These are phyloP conservation scores for Alternaria sp. DNA, from an alignment of 2,329 filamentous ascomycete species.

Conservation along the genomic window DNA sequence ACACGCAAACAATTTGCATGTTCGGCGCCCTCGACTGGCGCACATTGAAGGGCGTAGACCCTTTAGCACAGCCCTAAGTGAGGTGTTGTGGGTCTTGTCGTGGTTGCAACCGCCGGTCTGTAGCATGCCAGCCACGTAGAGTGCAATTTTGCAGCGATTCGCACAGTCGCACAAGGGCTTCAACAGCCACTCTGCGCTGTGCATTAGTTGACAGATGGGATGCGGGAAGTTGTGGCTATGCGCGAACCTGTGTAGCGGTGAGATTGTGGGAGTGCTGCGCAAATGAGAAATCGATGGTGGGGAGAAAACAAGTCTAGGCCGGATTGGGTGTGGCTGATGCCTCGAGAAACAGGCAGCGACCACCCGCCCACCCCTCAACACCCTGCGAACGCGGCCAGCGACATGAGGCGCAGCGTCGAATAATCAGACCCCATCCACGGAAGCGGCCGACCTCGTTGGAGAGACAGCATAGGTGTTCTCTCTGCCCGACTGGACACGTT, in stretches of 20 bases:
- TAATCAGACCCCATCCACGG: conserved; percentile 6
- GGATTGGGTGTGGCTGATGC: conserved; percentile 23
- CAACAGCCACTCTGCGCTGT: conserved; percentile 20
- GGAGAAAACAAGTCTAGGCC: conserved; percentile 12
- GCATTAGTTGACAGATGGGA: conserved; percentile 12
- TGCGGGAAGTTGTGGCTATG: conserved; percentile 31
- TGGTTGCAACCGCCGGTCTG: conserved; percentile 15
- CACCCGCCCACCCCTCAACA: conserved; percentile 13
- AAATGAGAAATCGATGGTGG: conserved; percentile 18
- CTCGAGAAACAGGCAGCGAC: conserved; percentile 26
- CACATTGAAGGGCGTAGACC: conserved; percentile 15
- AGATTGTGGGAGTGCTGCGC: conserved; percentile 27
- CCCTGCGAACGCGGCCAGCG: conserved; percentile 24
- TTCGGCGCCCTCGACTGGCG: conserved; percentile 11
- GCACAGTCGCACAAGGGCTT: conserved; percentile 10
- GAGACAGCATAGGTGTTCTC: conserved; percentile 8
- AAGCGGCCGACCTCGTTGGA: conserved; percentile 19
- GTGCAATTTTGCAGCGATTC: conserved; percentile 6
- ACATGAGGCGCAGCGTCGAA: conserved; percentile 27
- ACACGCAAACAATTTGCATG: conserved; percentile 12
- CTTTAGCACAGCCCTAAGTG: conserved; percentile 4
- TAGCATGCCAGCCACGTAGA: conserved; percentile 1
- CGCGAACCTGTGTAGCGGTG: conserved; percentile 27
- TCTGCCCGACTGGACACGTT: conserved; percentile 19
- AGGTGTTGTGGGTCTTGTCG: not conserved